Percentiles rank a stretch among this genome's conserved stretches.
Evolutionary conservation across 2,329 filamentous ascomycete species (phyloP).

Genomic region (Pseudopithomyces maydicus): DNA sequence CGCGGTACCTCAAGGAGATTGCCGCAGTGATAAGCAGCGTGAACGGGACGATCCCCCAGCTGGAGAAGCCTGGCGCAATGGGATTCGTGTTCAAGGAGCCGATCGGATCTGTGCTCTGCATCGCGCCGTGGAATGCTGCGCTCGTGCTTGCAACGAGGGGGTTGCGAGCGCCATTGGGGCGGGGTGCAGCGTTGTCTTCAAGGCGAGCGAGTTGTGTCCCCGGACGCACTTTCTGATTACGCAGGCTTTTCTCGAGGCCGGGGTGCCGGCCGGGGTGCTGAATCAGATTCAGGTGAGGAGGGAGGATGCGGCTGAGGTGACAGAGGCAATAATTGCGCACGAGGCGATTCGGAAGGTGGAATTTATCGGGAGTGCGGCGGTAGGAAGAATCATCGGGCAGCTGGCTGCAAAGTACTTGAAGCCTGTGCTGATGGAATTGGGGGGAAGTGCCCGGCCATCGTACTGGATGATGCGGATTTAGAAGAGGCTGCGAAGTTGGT

Average conservation of each 20-base stretch:
- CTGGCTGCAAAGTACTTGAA: conserved; percentile 49
- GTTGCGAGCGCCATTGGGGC: conserved; percentile 31
- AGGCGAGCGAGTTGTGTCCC: conserved; percentile 27
- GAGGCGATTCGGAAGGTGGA: conserved; percentile 46
- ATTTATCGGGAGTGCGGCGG: conserved; percentile 47
- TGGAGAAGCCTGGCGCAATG: conserved; percentile 32
- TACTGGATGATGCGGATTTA: conserved; percentile 55
- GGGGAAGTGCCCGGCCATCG: conserved; percentile 53
- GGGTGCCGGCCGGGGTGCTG: conserved; percentile 42
- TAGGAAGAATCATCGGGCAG: conserved; percentile 41
- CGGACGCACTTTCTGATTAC: conserved; percentile 21
- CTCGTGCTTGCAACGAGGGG: conserved; percentile 22
- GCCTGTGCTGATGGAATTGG: conserved; percentile 51
- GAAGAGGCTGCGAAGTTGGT: conserved; percentile 42
- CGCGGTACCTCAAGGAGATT: conserved; percentile 29
- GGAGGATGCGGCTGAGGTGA: conserved; percentile 26
- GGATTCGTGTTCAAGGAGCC: conserved; percentile 40
- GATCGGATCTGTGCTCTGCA: conserved; percentile 27
- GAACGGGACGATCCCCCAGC: conserved; percentile 27
- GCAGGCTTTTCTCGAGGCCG: conserved; percentile 32
- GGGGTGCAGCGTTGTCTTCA: conserved; percentile 31
- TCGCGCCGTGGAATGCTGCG: conserved; percentile 30
- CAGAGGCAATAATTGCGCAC: conserved; percentile 39
- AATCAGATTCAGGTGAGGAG: conserved; percentile 23
- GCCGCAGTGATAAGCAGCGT: conserved; percentile 19